These are phyloP conservation scores for Scalesia atractyloides DNA, from an alignment of 129 eudicot species.

Conservation along the genomic window DNA sequence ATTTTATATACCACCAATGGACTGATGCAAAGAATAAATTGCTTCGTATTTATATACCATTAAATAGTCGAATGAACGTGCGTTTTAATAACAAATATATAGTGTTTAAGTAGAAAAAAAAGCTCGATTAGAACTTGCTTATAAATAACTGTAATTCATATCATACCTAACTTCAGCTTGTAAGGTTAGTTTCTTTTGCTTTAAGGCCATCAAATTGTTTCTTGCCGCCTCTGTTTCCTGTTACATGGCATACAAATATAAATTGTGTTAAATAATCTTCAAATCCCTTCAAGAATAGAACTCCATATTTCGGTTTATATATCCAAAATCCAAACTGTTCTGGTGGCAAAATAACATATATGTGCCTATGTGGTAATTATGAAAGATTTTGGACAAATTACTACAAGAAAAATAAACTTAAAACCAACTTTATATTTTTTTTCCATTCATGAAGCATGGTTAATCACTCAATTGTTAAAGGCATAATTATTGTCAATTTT, in stretches of 20 bases:
- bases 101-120: background rate
- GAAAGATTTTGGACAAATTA: background rate
- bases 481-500: too few species aligned
- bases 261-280: background rate
- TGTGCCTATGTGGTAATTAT: background rate
- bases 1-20: background rate
- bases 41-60: background rate
- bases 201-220: constrained; percentile 43
- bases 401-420: background rate
- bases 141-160: background rate
- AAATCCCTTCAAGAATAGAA: background rate
- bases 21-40: background rate
- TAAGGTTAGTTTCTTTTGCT: constrained; percentile 51
- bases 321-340: background rate
- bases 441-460: too few species aligned
- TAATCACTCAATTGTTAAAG: too few species aligned
- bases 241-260: constrained; percentile 3
- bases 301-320: too few species aligned
- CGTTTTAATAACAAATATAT: background rate
- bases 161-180: constrained; percentile 81
- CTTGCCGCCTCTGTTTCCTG: constrained; percentile 59
- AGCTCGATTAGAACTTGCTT: too few species aligned
- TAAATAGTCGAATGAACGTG: background rate
- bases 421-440: too few species aligned
- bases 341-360: background rate